These are phyloP conservation scores for Suillus brevipes DNA, from an alignment of 768 basidiomycete species.

Conservation along the genomic window DNA sequence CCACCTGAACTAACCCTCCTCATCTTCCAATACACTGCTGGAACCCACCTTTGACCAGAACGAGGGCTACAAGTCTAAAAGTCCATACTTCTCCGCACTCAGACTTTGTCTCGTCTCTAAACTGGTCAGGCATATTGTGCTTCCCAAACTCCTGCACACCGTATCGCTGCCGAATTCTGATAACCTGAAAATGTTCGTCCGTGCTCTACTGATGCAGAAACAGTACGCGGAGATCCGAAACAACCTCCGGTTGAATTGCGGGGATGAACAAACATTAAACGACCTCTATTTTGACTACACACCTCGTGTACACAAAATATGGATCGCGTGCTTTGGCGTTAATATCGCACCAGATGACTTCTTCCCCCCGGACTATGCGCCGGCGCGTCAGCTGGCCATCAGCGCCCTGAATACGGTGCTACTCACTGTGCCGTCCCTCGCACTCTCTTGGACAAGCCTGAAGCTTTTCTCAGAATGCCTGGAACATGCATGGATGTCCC, in stretches of 20 bases:
- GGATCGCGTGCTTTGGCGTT: slow-evolving; percentile 29
- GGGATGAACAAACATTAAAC: slow-evolving; percentile 6
- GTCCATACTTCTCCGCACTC: slow-evolving; percentile 26
- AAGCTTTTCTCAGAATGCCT: slow-evolving; percentile 38
- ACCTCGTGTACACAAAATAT: slow-evolving; percentile 34
- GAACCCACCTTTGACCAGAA: slow-evolving; percentile 17
- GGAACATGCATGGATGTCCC: slow-evolving; percentile 5
- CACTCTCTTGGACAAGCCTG: slow-evolving; percentile 31
- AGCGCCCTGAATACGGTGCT: slow-evolving; percentile 9
- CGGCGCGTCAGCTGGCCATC: slow-evolving; percentile 20
- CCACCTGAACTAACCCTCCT: slow-evolving; percentile 38
- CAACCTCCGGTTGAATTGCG: background rate
- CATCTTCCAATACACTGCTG: slow-evolving; percentile 33
- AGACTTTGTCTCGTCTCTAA: slow-evolving; percentile 37
- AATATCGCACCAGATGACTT: slow-evolving; percentile 10
- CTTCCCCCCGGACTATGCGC: slow-evolving; percentile 4
- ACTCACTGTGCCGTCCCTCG: slow-evolving; percentile 22
- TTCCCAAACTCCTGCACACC: slow-evolving; percentile 41
- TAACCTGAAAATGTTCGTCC: slow-evolving; percentile 28
- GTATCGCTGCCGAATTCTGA: slow-evolving; percentile 30
- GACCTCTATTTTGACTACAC: slow-evolving; percentile 35
- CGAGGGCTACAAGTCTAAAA: background rate
- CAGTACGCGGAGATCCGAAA: slow-evolving; percentile 5
- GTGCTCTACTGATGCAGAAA: slow-evolving; percentile 31
- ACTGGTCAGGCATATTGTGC: slow-evolving; percentile 32